Conservation (phyloP, 192 early-diverging fungal genomes). For the Borealophlyctis nickersoniae region DNA sequence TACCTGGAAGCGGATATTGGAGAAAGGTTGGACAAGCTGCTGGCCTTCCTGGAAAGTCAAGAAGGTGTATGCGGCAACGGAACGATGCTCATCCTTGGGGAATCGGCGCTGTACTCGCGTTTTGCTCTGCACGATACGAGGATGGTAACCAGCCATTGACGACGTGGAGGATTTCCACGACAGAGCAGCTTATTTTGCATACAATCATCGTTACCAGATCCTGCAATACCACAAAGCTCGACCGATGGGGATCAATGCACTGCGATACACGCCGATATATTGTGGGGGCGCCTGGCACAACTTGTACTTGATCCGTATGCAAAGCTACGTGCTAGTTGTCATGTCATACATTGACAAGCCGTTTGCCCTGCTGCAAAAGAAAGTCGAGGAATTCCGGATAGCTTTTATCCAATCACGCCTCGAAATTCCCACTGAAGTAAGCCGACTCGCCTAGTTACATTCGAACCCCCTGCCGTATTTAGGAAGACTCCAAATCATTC, state of each 20-base stretch:
- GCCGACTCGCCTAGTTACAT: slow-evolving; percentile 19
- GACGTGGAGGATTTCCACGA: too few relatives aligned
- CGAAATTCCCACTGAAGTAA: slow-evolving; percentile 60
- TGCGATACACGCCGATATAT: slow-evolving; percentile 54
- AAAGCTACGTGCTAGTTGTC: slow-evolving; percentile 49
- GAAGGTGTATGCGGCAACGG: slow-evolving; percentile 61
- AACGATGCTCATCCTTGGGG: slow-evolving; percentile 56
- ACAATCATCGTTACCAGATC: too few relatives aligned
- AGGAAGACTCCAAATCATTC: neutral
- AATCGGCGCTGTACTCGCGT: slow-evolving; percentile 50
- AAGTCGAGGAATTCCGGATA: slow-evolving; percentile 50
- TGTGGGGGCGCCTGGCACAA: slow-evolving; percentile 49
- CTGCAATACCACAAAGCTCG: slow-evolving; percentile 53
- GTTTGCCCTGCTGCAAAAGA: slow-evolving; percentile 33
- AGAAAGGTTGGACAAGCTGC: slow-evolving; percentile 58
- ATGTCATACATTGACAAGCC: slow-evolving; percentile 50
- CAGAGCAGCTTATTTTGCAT: too few relatives aligned
- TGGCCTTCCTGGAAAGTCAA: slow-evolving; percentile 57
- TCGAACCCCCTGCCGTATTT: neutral
- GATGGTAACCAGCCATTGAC: slow-evolving; percentile 47
- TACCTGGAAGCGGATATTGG: slow-evolving; percentile 39
- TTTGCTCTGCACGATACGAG: slow-evolving; percentile 52
- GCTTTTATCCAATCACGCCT: slow-evolving; percentile 53
- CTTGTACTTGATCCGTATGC: slow-evolving; percentile 50
- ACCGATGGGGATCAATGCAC: slow-evolving; percentile 35